phyloP scores from a whole-genome alignment of 2,329 filamentous ascomycete species.

The Neocatenulostroma microsporum region DNA sequence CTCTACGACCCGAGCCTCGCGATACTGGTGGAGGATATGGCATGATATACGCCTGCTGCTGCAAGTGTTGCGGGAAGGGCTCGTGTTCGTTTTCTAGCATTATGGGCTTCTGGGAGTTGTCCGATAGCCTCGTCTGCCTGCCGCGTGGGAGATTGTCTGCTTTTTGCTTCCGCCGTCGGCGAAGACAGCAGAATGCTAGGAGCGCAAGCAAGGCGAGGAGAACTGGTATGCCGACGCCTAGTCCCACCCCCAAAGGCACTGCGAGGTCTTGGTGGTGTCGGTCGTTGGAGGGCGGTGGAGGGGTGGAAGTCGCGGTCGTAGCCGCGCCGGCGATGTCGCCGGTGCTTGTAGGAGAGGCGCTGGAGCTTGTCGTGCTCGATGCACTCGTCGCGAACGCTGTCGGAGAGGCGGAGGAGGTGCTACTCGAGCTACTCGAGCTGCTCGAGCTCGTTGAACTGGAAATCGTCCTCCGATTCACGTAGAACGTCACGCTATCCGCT shows the following conservation, averaged over 20 bases:
- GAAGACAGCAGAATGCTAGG: conserved; percentile 5
- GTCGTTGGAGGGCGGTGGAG: neutral
- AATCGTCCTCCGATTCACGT: neutral
- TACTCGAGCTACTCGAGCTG: neutral
- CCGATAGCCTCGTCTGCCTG: neutral
- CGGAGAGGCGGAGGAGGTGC: neutral
- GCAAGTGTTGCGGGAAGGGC: neutral
- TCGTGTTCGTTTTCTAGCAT: neutral
- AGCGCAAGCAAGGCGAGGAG: conserved; percentile 5
- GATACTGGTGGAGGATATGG: neutral
- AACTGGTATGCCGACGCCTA: conserved; percentile 11
- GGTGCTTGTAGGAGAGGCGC: neutral
- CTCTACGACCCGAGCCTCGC: neutral
- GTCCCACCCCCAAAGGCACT: conserved; percentile 7
- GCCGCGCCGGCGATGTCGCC: neutral
- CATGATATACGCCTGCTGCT: neutral
- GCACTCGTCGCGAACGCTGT: neutral
- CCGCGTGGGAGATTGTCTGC: conserved; percentile 2
- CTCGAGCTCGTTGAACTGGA: conserved; percentile 3
- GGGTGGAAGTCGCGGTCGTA: neutral
- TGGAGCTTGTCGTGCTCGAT: no score
- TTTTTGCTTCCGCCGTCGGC: conserved; percentile 6
- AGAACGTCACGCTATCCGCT: conserved; percentile 7
- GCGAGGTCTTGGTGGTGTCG: conserved; percentile 1
- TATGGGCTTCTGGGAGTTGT: conserved; percentile 1